Evolutionary conservation across 176 grass and related monocot genomes (phyloP).

Genomic region (Carex pumila): DNA sequence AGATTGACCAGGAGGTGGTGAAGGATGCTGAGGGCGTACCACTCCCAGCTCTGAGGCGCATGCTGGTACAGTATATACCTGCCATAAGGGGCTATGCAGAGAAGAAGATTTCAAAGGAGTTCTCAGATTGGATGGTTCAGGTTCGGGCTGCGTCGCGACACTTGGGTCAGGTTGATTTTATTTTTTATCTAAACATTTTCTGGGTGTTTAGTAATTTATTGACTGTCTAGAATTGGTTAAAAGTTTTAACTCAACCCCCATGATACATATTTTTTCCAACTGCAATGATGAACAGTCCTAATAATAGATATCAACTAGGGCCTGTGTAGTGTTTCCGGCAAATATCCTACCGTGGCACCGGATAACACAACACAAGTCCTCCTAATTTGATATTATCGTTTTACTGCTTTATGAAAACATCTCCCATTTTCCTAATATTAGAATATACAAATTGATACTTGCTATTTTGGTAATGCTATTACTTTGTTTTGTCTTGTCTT

Average conservation of each 20-base stretch:
- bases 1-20: constrained; percentile 61
- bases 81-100: constrained; percentile 69
- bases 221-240: not conserved
- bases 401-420: not conserved
- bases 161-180: constrained; percentile 43
- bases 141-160: constrained; percentile 84
- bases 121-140: constrained; percentile 92
- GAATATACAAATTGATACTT: not conserved
- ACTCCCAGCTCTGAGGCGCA: constrained; percentile 63
- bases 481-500: not conserved
- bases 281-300: not conserved
- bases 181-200: not conserved
- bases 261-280: not conserved
- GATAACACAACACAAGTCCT: not conserved
- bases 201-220: not conserved
- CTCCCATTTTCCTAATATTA: not conserved
- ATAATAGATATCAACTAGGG: not conserved
- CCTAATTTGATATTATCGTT: not conserved
- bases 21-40: constrained; percentile 41
- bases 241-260: not conserved
- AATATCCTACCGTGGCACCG: not conserved
- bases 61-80: constrained; percentile 65
- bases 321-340: not conserved
- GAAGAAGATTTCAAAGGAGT: constrained; percentile 87
- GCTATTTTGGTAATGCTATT: not conserved